Conservation (phyloP, 371 early-diverging fungal genomes). For the Mucor circinelloides region DNA sequence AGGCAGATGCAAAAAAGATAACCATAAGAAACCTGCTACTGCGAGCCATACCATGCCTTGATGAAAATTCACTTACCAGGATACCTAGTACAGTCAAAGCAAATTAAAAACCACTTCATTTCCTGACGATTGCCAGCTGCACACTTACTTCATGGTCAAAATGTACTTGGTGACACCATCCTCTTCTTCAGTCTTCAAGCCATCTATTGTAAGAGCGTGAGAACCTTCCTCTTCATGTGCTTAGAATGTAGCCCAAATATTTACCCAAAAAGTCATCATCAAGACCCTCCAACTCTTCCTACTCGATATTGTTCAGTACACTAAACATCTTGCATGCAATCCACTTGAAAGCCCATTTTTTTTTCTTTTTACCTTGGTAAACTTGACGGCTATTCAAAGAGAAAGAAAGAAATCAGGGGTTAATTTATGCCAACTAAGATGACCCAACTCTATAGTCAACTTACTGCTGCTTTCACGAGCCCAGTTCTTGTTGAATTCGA, state of each 20-base stretch:
- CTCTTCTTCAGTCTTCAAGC: conserved; percentile 52
- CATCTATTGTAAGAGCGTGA: conserved; percentile 21
- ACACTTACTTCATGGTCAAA: conserved; percentile 75
- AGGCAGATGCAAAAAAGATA: neutral
- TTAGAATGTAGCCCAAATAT: neutral
- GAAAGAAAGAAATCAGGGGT: neutral
- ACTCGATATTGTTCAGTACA: conserved; percentile 10
- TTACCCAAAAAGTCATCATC: conserved; percentile 70
- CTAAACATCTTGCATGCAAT: neutral
- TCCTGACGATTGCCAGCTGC: neutral
- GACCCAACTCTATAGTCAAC: neutral
- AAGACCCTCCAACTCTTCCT: conserved; percentile 78
- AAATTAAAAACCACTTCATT: neutral
- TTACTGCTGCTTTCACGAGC: conserved; percentile 61
- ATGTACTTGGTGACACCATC: conserved; percentile 67
- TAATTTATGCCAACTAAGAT: neutral
- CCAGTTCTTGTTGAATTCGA: conserved; percentile 68
- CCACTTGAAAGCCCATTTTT: neutral
- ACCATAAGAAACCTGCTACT: neutral
- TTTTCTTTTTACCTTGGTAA: conserved; percentile 38
- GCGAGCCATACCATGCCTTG: neutral
- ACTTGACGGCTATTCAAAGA: conserved; percentile 36
- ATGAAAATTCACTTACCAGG: conserved; percentile 30
- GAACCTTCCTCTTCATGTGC: neutral
- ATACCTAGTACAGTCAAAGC: conserved; percentile 31